phyloP scores from a whole-genome alignment of 1,284 basidiomycete species.

The Mycosarcoma mackinlayi region DNA sequence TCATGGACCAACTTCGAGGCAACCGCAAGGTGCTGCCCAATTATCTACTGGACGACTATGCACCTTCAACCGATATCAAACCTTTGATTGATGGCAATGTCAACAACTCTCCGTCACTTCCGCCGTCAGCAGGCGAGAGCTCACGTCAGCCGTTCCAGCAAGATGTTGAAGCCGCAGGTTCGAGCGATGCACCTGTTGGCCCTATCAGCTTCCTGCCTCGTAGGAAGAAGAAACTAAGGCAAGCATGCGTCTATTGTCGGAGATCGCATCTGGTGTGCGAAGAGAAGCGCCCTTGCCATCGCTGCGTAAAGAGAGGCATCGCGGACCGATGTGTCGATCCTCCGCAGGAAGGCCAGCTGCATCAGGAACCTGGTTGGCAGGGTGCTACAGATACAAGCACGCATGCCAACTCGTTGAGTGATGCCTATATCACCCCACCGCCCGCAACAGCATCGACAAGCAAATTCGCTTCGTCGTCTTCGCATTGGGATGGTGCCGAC shows the following conservation, averaged over 20 bases:
- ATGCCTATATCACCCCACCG: slow-evolving; percentile 6
- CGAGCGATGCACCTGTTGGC: slow-evolving; percentile 5
- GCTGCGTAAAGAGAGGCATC: slow-evolving; percentile 48
- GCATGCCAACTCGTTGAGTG: slow-evolving; percentile 6
- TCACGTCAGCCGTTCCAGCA: slow-evolving; percentile 5
- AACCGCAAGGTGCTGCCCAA: slow-evolving; percentile 46
- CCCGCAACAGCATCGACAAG: background rate
- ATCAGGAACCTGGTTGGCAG: slow-evolving; percentile 7
- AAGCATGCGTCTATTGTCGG: slow-evolving; percentile 48
- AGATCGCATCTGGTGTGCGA: slow-evolving; percentile 47
- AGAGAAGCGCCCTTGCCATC: slow-evolving; percentile 42
- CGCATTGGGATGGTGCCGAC: slow-evolving; percentile 1
- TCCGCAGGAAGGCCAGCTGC: slow-evolving; percentile 14
- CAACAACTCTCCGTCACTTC: background rate
- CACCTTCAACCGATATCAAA: slow-evolving; percentile 17
- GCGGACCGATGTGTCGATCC: slow-evolving; percentile 45
- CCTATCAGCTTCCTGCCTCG: slow-evolving; percentile 22
- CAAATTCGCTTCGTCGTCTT: background rate
- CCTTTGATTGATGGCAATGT: background rate
- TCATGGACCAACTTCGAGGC: slow-evolving; percentile 23
- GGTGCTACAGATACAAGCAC: slow-evolving; percentile 3
- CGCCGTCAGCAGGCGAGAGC: slow-evolving; percentile 1
- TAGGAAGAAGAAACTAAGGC: slow-evolving; percentile 40
- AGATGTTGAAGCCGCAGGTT: background rate
- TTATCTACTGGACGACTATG: slow-evolving; percentile 47